Evolutionary conservation across 306 rosid species (phyloP).

Genomic region (Lablab purpureus): DNA sequence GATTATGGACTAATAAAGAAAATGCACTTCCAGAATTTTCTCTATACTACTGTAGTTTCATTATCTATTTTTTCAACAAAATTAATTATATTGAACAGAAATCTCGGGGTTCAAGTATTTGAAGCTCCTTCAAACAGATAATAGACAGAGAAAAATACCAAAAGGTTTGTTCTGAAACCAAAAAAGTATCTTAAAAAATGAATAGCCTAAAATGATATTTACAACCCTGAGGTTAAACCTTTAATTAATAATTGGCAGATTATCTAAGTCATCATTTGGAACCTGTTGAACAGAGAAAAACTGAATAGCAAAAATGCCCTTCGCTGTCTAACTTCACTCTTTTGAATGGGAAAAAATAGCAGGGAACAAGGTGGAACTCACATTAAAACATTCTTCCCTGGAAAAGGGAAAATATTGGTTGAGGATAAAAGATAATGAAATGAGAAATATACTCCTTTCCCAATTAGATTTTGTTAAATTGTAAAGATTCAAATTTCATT

Average conservation of each 20-base stretch:
- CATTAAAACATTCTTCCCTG: not conserved
- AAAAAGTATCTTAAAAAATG: not conserved
- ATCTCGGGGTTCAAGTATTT: not conserved
- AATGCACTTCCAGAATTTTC: too few relatives aligned
- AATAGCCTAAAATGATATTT: conserved; percentile 32
- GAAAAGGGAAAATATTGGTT: not conserved
- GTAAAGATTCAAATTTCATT: not conserved
- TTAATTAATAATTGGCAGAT: conserved; percentile 12
- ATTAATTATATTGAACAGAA: not conserved
- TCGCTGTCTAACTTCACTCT: not conserved
- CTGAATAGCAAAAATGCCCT: not conserved
- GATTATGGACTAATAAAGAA: too few relatives aligned
- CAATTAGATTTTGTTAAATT: not conserved
- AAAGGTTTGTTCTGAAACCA: conserved; percentile 10
- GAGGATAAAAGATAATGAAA: not conserved
- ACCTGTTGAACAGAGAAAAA: not conserved
- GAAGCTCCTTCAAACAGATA: conserved; percentile 24
- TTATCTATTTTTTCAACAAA: too few relatives aligned
- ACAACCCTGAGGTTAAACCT: not conserved
- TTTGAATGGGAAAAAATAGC: not conserved
- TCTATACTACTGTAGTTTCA: too few relatives aligned
- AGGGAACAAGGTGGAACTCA: not conserved
- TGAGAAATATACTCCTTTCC: not conserved
- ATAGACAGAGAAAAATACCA: not conserved
- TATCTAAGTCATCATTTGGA: conserved; percentile 2